Evolutionary conservation across 495 filamentous ascomycete genomes (phyloP).

Genomic region (Podospora anserina): DNA sequence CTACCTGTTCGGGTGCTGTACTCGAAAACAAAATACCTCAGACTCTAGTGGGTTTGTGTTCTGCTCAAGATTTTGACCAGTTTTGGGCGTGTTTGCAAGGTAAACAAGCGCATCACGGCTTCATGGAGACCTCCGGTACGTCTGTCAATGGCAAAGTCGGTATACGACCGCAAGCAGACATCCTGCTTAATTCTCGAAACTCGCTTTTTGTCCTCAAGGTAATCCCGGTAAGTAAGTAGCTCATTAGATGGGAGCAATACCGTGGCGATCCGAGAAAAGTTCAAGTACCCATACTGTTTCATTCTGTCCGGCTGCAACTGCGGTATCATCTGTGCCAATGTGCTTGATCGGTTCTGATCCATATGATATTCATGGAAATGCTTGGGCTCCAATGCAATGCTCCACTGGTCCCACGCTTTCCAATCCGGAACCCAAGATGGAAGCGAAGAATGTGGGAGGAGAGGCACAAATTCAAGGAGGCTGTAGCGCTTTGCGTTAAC

Average conservation of each 20-base stretch:
- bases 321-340: too few species aligned
- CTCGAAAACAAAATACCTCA: background rate
- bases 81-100: background rate
- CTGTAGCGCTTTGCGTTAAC: background rate
- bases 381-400: background rate
- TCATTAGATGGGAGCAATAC: too few species aligned
- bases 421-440: slow-evolving; percentile 5
- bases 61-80: background rate
- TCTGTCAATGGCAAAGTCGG: too few species aligned
- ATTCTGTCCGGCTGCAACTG: too few species aligned
- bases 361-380: background rate
- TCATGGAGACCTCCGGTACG: too few species aligned
- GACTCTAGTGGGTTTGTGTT: background rate
- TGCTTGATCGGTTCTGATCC: background rate
- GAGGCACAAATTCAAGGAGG: background rate
- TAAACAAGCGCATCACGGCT: background rate
- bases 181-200: too few species aligned
- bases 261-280: too few species aligned
- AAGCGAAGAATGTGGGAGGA: background rate
- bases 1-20: background rate
- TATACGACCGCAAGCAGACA: too few species aligned
- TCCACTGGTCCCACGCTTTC: background rate
- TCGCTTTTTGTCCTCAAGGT: too few species aligned
- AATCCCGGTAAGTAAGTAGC: too few species aligned
- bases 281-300: too few species aligned